A percentile compares a stretch with the other conserved stretches of the same genome.
phyloP scores from a whole-genome alignment of 2,329 filamentous ascomycete genomes.

The Fusarium virguliforme region DNA sequence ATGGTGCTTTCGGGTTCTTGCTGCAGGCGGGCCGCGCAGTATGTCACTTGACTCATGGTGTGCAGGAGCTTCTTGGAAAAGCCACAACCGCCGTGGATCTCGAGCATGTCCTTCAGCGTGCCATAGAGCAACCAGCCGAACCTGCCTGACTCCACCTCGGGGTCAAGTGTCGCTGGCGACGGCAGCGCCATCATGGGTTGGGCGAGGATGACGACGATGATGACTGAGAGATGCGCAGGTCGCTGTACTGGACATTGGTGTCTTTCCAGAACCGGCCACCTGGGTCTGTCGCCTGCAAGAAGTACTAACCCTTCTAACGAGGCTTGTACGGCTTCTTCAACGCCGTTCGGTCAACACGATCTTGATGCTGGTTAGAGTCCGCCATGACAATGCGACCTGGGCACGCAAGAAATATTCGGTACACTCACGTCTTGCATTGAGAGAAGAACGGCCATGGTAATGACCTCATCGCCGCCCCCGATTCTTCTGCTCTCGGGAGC shows the following conservation, averaged over 20 bases:
- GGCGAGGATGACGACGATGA: conserved; percentile 61
- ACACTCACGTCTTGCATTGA: conserved; percentile 60
- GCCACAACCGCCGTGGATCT: conserved; percentile 61
- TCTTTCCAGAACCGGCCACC: conserved; percentile 57
- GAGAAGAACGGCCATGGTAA: conserved; percentile 58
- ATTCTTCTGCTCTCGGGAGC: conserved; percentile 41
- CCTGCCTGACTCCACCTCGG: conserved; percentile 51
- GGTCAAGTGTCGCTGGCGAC: conserved; percentile 49
- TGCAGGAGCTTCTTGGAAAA: conserved; percentile 61
- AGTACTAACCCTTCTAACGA: conserved; percentile 57
- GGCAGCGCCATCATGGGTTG: conserved; percentile 59
- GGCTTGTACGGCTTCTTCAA: conserved; percentile 53
- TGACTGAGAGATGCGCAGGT: conserved; percentile 58
- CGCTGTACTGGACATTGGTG: conserved; percentile 55
- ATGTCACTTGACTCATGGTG: conserved; percentile 58
- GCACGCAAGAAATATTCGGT: conserved; percentile 5
- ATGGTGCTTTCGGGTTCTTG: conserved; percentile 55
- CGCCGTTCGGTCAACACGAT: conserved; percentile 59
- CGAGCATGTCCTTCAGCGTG: conserved; percentile 54
- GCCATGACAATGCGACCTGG: background rate
- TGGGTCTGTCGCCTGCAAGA: conserved; percentile 57
- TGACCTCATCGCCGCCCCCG: conserved; percentile 53
- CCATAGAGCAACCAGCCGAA: conserved; percentile 61
- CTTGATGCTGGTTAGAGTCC: conserved; percentile 38
- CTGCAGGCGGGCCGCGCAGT: conserved; percentile 55